Percentiles rank a stretch among this genome's conserved stretches.
These are phyloP conservation scores for Neofusicoccum sp. DNA, from an alignment of 2,329 filamentous ascomycete species.

Conservation along the genomic window DNA sequence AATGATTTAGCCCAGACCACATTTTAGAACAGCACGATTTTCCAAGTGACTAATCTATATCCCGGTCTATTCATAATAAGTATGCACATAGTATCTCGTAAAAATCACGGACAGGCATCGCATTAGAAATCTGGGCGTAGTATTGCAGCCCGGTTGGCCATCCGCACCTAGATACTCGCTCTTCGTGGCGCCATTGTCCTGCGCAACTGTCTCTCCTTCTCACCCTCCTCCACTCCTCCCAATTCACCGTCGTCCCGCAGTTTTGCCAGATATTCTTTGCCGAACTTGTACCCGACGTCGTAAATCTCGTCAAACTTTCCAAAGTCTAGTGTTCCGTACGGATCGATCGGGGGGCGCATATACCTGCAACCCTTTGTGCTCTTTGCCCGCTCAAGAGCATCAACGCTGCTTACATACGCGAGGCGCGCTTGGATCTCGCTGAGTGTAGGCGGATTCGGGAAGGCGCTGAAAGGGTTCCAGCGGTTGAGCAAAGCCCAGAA, in stretches of 20 bases:
- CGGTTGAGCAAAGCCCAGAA: slow-evolving; percentile 94
- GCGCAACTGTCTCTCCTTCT: slow-evolving; percentile 51
- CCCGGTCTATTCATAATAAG: too few species aligned
- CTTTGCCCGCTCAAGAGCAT: slow-evolving; percentile 92
- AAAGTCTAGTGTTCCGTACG: slow-evolving; percentile 93
- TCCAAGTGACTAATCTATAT: too few species aligned
- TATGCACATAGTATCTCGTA: too few species aligned
- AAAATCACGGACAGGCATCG: too few species aligned
- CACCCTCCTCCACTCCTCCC: slow-evolving; percentile 53
- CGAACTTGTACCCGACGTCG: slow-evolving; percentile 80
- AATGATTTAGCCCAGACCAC: too few species aligned
- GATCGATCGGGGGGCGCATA: slow-evolving; percentile 92
- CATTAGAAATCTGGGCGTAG: too few species aligned
- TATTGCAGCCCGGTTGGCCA: too few species aligned
- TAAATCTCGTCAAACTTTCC: slow-evolving; percentile 98
- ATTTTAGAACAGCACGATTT: too few species aligned
- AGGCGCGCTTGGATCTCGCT: slow-evolving; percentile 94
- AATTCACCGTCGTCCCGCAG: slow-evolving; percentile 77
- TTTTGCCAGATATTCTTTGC: slow-evolving; percentile 73
- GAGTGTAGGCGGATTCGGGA: slow-evolving; percentile 88
- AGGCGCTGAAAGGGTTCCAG: slow-evolving; percentile 91
- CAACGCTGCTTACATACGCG: slow-evolving; percentile 91
- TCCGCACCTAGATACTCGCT: slow-evolving; percentile 46
- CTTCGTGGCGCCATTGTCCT: slow-evolving; percentile 53
- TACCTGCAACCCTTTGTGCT: slow-evolving; percentile 87